Base-by-base conservation (phyloP, 495 filamentous ascomycete species). In the Polyplosphaeria fusca region DNA sequence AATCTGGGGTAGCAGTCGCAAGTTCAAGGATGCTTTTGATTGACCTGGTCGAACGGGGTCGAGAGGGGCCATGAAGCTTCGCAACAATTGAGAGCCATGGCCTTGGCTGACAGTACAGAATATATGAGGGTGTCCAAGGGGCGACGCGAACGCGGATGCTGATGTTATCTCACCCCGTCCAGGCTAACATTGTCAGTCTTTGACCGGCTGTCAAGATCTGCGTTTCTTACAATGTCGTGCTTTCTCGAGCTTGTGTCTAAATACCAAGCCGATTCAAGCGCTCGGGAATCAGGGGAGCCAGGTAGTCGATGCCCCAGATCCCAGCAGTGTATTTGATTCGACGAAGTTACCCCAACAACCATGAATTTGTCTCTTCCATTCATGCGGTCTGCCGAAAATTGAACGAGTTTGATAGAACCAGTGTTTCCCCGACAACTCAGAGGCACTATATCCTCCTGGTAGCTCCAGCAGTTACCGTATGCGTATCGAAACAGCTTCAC, bases 41-140 rank as follows among this genome's bases (percentile, higher is more conserved):
- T n/a, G n/a, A n/a, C n/a, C n/a, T n/a, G n/a, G n/a, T n/a, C n/a
- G n/a, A n/a, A n/a, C n/a, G n/a, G n/a, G n/a, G n/a, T n/a, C 39
- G 18, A 51, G 38, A 16, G 53, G 53, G 3, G 22, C 18, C 2
- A 56, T 4, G 25, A 56, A 56, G 20, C 18, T 48, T 22, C 43
- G 53, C 12, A 37, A 5, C 53, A 42, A 11, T 18, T 23, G 16
- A 7, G 28, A 56, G 5, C 43, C 53, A 23, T 40, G 20, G 12
- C 9, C 48, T 16, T 48, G 53, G 19, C 48, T 38, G 2, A 56
- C 28, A 9, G 43, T 41, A 27, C 53, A 56, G 23, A 56, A 56
- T 16, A 56, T 19, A 42, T 56, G 48, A 7, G 42, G 53, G 2
- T 18, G 39, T 19, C 32, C 18, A 4, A 24, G 32, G 2, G 52